Evolutionary conservation across 306 rosid species (phyloP).

Genomic region (Prunus mira): DNA sequence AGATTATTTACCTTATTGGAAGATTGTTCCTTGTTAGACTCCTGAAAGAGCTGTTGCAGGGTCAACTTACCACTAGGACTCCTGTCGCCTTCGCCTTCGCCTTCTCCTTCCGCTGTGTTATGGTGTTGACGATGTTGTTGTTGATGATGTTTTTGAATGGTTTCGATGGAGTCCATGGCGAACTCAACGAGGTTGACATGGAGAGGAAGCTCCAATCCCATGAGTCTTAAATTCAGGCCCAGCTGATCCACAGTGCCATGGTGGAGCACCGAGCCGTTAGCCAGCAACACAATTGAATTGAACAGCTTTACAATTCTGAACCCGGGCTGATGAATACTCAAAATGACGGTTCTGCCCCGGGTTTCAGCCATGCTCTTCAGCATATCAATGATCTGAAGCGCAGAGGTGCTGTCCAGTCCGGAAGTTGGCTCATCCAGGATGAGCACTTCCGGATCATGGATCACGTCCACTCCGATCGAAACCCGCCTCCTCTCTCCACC

Average conservation of each 20-base stretch:
- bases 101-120: too few relatives aligned
- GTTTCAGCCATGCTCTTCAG: constrained; percentile 80
- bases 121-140: background rate
- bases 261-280: constrained; percentile 72
- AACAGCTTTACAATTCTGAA: constrained; percentile 78
- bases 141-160: constrained; percentile 43
- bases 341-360: constrained; percentile 63
- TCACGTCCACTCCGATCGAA: constrained; percentile 90
- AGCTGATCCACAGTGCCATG: constrained; percentile 78
- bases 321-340: constrained; percentile 93
- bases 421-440: constrained; percentile 96
- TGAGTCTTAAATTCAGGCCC: constrained; percentile 48
- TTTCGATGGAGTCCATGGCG: constrained; percentile 76
- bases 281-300: constrained; percentile 62
- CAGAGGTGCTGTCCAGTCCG: constrained; percentile 89
- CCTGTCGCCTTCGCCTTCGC: too few relatives aligned
- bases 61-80: constrained; percentile 43
- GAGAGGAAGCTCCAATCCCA: constrained; percentile 82
- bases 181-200: constrained; percentile 78
- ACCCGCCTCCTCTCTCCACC: constrained; percentile 93
- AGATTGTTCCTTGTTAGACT: constrained; percentile 31
- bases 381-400: constrained; percentile 83
- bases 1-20: background rate
- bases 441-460: constrained; percentile 81
- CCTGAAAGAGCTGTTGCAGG: constrained; percentile 83